Evolutionary conservation across 345 rosid species (phyloP), one percentile per base, ranked within the genome.

Genomic region (Gossypium longicalyx): DNA sequence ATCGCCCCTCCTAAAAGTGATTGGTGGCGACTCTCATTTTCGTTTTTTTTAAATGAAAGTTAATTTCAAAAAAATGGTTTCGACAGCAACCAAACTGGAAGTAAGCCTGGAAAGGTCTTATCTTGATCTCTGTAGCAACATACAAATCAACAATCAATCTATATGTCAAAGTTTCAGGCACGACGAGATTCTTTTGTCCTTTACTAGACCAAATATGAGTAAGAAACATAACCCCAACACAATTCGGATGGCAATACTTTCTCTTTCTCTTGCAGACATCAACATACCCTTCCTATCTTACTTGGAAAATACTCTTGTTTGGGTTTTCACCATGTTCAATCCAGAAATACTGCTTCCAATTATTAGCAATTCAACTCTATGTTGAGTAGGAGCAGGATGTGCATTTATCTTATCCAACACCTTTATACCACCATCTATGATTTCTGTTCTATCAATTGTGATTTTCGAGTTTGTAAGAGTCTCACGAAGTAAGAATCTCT

Each of bases 21-120:
- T 23, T 23, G 0, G 23, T 23, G 23, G 23, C 1, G 1, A 23
- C 23, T 23, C 23, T 1, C 0, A 23, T 23, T 23, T 23, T 23
- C 23, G 1, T 23, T 23, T 23, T 23, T 23, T 23, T 23, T 23
- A 23, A 23, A 23, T 23, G 1, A 23, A 23, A 23, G 1, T 23
- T 1, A 23, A 23, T 23, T 23, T 23, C 23, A 23, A 23, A 23
- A 23, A 23, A 23, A 23, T 23, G 1, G 23, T 23, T 23, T 23
- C 23, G 1, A 23, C 23, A 23, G 11, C 0, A 9, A 60, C 91
- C 93, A 10, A 0, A 3, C 81, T 95, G 93, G 68, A 95, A 95
- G 84, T 82, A 91, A 77, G 98, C 98, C 89, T 81, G 77, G 80
- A 93, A 95, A 73, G 98, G 99, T 65, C 82, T 89, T 81, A 93